These are phyloP conservation scores for Zalaria sp. DNA, from an alignment of 2,329 filamentous ascomycete genomes.

Conservation along the genomic window DNA sequence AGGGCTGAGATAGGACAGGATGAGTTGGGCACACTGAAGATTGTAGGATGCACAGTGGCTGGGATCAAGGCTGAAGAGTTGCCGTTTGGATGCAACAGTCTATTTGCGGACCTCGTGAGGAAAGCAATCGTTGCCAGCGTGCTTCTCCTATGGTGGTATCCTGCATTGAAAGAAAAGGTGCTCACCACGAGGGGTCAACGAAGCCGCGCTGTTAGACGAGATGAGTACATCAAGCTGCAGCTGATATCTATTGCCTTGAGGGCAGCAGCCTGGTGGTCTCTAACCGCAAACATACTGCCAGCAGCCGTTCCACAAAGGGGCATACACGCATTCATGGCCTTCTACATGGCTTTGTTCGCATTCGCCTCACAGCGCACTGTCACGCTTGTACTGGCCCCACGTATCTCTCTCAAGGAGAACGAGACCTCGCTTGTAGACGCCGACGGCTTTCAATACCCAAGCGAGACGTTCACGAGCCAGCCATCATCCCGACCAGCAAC, in stretches of 20 bases:
- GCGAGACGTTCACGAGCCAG: conserved; percentile 19
- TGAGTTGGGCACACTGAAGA: conserved; percentile 1
- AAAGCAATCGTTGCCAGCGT: conserved; percentile 11
- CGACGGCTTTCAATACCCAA: conserved; percentile 18
- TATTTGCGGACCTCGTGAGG: conserved; percentile 11
- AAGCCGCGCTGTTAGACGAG: background rate
- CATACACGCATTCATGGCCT: conserved; percentile 42
- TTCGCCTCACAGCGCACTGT: conserved; percentile 6
- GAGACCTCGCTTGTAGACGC: conserved; percentile 5
- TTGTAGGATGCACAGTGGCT: conserved; percentile 6
- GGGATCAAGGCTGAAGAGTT: conserved; percentile 8
- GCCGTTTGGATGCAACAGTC: conserved; percentile 10
- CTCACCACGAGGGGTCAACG: background rate
- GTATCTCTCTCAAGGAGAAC: conserved; percentile 4
- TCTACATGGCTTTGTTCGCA: conserved; percentile 31
- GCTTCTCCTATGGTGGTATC: conserved; percentile 18
- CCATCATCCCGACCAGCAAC: conserved; percentile 1
- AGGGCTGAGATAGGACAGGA: conserved; percentile 3
- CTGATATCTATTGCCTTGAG: conserved; percentile 43
- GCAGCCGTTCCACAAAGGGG: conserved; percentile 14
- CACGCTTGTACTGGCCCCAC: background rate
- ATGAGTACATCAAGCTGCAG: conserved; percentile 38
- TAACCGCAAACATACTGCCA: conserved; percentile 10
- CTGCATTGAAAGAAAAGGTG: conserved; percentile 15
- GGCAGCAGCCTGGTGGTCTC: conserved; percentile 22